Base-by-base conservation (phyloP, 768 basidiomycete genomes). In the Candolleomyces efflorescens region DNA sequence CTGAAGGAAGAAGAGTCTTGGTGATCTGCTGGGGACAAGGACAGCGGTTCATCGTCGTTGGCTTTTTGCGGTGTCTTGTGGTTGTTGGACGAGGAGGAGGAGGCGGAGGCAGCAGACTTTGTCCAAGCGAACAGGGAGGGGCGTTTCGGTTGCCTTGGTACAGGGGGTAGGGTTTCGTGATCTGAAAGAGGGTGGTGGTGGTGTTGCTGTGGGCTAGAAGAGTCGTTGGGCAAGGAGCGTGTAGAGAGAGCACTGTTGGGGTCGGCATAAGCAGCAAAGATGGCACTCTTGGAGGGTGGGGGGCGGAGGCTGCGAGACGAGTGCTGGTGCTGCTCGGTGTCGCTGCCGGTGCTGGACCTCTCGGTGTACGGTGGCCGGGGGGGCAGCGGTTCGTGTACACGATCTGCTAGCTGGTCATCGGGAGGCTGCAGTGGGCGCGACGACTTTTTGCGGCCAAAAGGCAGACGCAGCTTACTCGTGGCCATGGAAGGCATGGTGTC, bases 281-380 rank as follows among this genome's bases (percentile, higher is more conserved):
- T 77, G 44, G 84, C 79, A 1, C 83, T 84, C 64, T 83, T 83
- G 20, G 80, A 79, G 0, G 86, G 86, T 1, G 87, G 85, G 3
- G 84, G 85, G 13, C 77, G 73, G 11, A 78, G 70, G 32, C 74
- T 72, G 36, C 77, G 78, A 24, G 75, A 62, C n/a, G n/a, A n/a
- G n/a, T n/a, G n/a, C n/a, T n/a, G n/a, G n/a, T n/a, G n/a, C 23
- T 72, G 74, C 51, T 79, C 82, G 3, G 74, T 68, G 53, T 82
- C 81, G 44, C 54, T 71, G 51, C 71, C 65, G 5, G 71, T 71
- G 71, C 75, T 74, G 59, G 65, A 67, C 54, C 67, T 69, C 48
- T 60, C 60, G 60, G 63, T 54, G 62, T 69, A 68, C 49, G 69
- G 61, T 2, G 77, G 75, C 44, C 69, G 71, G 32, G 71, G 74